Evolutionary conservation across 495 filamentous ascomycete species (phyloP), one percentile per base, ranked within the genome.

Genomic region (Tuber magnatum): DNA sequence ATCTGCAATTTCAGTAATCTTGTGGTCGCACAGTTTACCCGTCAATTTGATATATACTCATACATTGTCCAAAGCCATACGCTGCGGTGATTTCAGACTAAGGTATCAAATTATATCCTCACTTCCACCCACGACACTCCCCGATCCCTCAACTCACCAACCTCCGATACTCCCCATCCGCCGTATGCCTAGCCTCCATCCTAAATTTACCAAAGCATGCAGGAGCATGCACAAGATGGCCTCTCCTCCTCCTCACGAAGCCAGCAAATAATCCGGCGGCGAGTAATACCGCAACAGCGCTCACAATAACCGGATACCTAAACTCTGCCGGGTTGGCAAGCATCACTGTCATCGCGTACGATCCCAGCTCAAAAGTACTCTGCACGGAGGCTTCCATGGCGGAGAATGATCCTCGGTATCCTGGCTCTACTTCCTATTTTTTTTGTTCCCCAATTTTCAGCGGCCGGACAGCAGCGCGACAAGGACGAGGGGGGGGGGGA

Each of bases 301-400:
- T 90, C 75, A 92, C 86, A 24, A 88, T 78, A 0, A 87, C 87
- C 0, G 91, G 90, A 76, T 87, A 90, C 72, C 85, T 81, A 81
- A 93, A 93, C 68, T 90, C 84, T 0, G 85, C 84, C 0, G 91
- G 90, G 0, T 74, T 79, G 1, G 87, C 82, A 72, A 88, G 92
- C 16, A 88, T 77, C 65, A 92, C 87, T 0, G 91, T 93, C 0
- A 85, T 85, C 0, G 85, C 86, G 75, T 86, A 92, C 0, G 90
- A 88, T 0, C 88, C 75, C 51, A 92, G 84, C 80, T 93, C 91
- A 76, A 91, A 92, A 8, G 87, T 69, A 76, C 89, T 92, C 82
- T 92, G 91, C 14, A 87, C 84, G 0, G 89, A 84, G 41, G 86
- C 84, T 80, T 93, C 91, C 10, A 87, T 85, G 0, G 89, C 79